phyloP scores from a whole-genome alignment of 768 basidiomycete species.

The Hebeloma cylindrosporum region DNA sequence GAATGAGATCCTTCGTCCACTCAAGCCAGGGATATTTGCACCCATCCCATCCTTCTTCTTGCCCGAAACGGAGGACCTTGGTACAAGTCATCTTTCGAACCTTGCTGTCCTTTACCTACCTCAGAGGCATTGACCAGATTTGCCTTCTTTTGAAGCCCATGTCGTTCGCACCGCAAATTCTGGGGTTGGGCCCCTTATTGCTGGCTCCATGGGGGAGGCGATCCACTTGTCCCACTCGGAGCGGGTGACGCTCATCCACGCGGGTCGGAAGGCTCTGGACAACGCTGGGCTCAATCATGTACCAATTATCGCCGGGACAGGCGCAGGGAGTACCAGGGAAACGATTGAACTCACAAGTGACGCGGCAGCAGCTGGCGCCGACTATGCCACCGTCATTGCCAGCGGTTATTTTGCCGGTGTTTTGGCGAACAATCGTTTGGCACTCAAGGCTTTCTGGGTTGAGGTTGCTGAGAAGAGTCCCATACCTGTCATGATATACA shows the following conservation, averaged over 20 bases:
- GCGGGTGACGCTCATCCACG: slow-evolving; percentile 60
- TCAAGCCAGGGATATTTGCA: slow-evolving; percentile 78
- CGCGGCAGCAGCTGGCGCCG: slow-evolving; percentile 84
- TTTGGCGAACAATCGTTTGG: slow-evolving; percentile 56
- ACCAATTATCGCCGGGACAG: slow-evolving; percentile 82
- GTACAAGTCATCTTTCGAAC: slow-evolving; percentile 40
- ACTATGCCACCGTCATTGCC: slow-evolving; percentile 81
- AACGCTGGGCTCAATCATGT: slow-evolving; percentile 52
- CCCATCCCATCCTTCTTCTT: slow-evolving; percentile 89
- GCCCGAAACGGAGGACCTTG: slow-evolving; percentile 75
- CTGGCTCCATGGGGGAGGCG: slow-evolving; percentile 87
- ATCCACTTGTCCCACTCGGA: slow-evolving; percentile 71
- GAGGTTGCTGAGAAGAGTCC: slow-evolving; percentile 80
- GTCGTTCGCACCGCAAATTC: slow-evolving; percentile 61
- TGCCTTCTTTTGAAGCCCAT: slow-evolving; percentile 68
- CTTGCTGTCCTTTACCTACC: slow-evolving; percentile 1
- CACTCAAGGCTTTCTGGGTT: slow-evolving; percentile 76
- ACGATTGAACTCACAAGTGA: slow-evolving; percentile 73
- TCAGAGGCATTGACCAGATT: slow-evolving; percentile 49
- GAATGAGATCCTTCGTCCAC: slow-evolving; percentile 46
- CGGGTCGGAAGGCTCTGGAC: slow-evolving; percentile 73
- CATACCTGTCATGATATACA: slow-evolving; percentile 87
- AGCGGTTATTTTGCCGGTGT: slow-evolving; percentile 87
- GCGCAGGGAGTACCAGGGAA: slow-evolving; percentile 80
- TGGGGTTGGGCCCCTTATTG: slow-evolving; percentile 70